Base-by-base conservation (phyloP, 2,329 filamentous ascomycete genomes). In the Colletotrichum siamense region DNA sequence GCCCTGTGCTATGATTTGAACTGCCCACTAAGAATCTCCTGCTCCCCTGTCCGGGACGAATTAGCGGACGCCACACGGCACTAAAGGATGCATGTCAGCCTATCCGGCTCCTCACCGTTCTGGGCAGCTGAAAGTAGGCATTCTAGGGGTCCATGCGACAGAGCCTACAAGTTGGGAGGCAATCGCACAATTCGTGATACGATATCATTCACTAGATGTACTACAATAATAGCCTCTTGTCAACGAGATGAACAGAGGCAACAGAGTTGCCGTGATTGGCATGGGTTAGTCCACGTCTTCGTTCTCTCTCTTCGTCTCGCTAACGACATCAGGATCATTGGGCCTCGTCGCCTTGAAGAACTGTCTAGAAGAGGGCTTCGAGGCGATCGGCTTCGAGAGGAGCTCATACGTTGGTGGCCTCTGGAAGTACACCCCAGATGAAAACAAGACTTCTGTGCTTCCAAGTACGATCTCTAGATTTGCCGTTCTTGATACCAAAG, bases 291-390 rank as follows among this genome's bases (percentile, higher is more conserved):
- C 5, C 9, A 49, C 39, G 39, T 49, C 5, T 49, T n/a, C 39
- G 9, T n/a, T 49, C 18, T 49, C 9, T 6, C 39, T 12, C 18
- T 10, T 49, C 5, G 39, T 49, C 39, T 6, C 9, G 3, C 39
- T 69, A 15, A 30, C 69, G 6, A 65, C 59, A 15, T 12, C 63
- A 84, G 85, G 85, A 16, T 81, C 81, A 1, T 79, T 85, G 5
- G 86, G 86, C 57, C 81, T 87, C 15, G 81, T 84, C 18, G 81
- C 86, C 15, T 80, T 87, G 67, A 89, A 89, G 79, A 85, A 85
- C 49, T 77, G 88, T 22, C 78, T 83, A 3, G 86, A 89, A 72
- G 86, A 87, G 79, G 86, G 86, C 10, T 89, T 88, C 68, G 79
- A 87, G 12, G 86, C 84, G 7, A 82, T 83, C 2, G 87, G 84